Evolutionary conservation across 2,329 filamentous ascomycete species (phyloP).

Genomic region (Alternaria hordeiaustralica): DNA sequence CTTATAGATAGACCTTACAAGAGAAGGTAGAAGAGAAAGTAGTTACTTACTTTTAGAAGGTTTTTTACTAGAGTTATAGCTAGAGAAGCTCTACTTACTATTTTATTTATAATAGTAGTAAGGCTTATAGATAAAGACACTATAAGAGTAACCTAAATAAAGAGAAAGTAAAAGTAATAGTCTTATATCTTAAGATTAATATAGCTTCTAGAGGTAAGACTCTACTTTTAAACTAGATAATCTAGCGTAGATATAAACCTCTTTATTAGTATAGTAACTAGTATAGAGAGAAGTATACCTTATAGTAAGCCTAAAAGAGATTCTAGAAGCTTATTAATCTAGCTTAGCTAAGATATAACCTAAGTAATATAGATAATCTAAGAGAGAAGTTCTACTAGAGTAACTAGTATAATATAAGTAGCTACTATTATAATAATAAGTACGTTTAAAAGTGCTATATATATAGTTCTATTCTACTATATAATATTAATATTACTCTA

Average conservation of each 20-base stretch:
- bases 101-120: constrained; percentile 15
- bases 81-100: constrained; percentile 2
- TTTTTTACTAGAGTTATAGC: constrained; percentile 21
- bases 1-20: constrained; percentile 16
- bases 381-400: constrained; percentile 13
- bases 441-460: constrained; percentile 6
- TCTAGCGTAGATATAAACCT: not conserved
- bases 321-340: constrained; percentile 10
- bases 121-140: constrained; percentile 15
- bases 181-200: constrained; percentile 15
- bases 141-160: constrained; percentile 11
- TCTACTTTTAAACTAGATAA: constrained; percentile 10
- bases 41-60: constrained; percentile 23
- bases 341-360: constrained; percentile 9
- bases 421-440: constrained; percentile 1
- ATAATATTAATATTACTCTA: constrained; percentile 17
- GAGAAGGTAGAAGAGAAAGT: constrained; percentile 24
- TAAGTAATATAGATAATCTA: constrained; percentile 15
- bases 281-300: constrained; percentile 6
- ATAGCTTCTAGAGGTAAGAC: constrained; percentile 9
- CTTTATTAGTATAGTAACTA: constrained; percentile 8
- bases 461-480: constrained; percentile 11
- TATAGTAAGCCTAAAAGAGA: constrained; percentile 9
- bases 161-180: constrained; percentile 23
- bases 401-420: constrained; percentile 8